A percentile compares a stretch with the other conserved stretches of the same genome.
These are phyloP conservation scores for Trichophyton mentagrophytes DNA, from an alignment of 2,329 filamentous ascomycete genomes.

Conservation along the genomic window DNA sequence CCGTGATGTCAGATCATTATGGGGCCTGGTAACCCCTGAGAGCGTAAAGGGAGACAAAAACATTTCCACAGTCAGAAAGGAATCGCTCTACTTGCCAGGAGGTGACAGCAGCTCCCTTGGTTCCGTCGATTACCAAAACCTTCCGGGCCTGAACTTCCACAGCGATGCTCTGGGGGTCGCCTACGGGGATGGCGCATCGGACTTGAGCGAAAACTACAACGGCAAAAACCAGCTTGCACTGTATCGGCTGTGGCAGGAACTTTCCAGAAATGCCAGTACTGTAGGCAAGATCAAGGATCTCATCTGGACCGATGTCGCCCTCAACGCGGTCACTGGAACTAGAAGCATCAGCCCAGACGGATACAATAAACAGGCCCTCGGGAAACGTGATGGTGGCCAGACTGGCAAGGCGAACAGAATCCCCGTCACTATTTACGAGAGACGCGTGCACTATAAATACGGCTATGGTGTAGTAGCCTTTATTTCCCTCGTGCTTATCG, in stretches of 20 bases:
- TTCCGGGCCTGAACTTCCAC: no score
- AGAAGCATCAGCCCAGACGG: no score
- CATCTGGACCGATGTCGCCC: conserved; percentile 35
- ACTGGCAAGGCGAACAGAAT: no score
- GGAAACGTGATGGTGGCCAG: no score
- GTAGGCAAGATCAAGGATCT: conserved; percentile 31
- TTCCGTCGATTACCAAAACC: no score
- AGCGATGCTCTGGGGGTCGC: not conserved
- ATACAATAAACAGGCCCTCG: no score
- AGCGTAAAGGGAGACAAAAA: not conserved
- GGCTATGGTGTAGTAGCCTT: no score
- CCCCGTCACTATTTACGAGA: no score
- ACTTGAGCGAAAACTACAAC: conserved; percentile 18
- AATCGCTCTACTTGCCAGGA: no score
- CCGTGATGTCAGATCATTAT: not conserved
- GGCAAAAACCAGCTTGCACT: conserved; percentile 14
- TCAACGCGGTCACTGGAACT: conserved; percentile 34
- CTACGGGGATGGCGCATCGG: not conserved
- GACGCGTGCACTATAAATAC: no score
- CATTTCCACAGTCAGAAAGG: not conserved
- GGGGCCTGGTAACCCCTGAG: not conserved
- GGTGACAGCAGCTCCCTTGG: no score
- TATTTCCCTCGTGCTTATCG: no score
- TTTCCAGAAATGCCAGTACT: conserved; percentile 17
- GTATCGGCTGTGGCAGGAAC: conserved; percentile 29